Base-by-base conservation (phyloP, 2,329 filamentous ascomycete species). In the Mycosphaerella sp. region DNA sequence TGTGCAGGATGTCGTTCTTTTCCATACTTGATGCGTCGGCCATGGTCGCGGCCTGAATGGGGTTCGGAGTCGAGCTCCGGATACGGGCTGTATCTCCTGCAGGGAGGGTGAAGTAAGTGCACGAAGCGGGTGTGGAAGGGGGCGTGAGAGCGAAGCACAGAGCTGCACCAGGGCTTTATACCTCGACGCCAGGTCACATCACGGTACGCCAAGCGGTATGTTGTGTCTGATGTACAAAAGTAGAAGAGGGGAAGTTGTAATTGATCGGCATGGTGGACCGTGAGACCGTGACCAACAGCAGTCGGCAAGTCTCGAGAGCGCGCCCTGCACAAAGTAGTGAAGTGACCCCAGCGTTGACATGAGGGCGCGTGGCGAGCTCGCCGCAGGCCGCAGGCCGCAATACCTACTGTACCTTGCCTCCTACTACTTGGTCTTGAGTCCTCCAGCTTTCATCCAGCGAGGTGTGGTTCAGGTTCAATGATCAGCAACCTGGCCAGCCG, bases 1-100 rank as follows among this genome's bases (percentile, higher is more conserved):
- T 34, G 53, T 67, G 62, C 7, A 50, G 47, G 8, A 58, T 44
- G 14, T 62, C 57, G 11, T 52, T 54, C 34, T 64, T 63, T 45
- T 64, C 58, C 29, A 51, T 48, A 42, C 41, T 55, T 17, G 45
- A 47, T 8, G 29, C 14, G 39, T 44, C 44, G 26, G 51, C 38
- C 45, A 53, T 53, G 1, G 14, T 41, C 29, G 17, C 44, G 36
- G 11, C 36, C 5, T 10, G 31, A 12, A 31, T 31, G 14, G 17
- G 10, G 8, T n/a, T 40, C 45, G 31, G 26, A 26, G 21, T 43
- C 14, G 40, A 14, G 9, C 14, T 26, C 40, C 9, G 4, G 40
- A n/a, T n/a, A 43, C 12, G 9, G 12, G 6, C 4, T 44, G 8
- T 44, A 9, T 26, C 21, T 17, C 29, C 29, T 38, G 48, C 23